These are phyloP conservation scores for Amniculicola lignicola DNA, from an alignment of 495 filamentous ascomycete genomes.

Conservation along the genomic window DNA sequence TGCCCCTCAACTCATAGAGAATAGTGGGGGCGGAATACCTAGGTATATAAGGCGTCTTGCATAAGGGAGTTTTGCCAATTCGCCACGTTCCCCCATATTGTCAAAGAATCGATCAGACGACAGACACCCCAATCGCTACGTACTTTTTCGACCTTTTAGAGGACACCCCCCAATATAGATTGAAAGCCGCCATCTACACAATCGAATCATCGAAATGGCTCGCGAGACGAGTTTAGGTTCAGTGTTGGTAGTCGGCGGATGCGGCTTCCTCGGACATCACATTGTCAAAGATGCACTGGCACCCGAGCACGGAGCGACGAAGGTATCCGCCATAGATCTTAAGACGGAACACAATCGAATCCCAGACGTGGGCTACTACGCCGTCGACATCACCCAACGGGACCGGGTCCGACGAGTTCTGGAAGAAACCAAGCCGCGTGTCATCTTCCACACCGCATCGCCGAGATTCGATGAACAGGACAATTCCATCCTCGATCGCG, in stretches of 20 bases:
- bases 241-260: constrained; percentile 13
- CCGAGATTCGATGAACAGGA: neutral
- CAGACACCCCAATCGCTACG: too few relatives aligned
- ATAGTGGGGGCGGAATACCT: too few relatives aligned
- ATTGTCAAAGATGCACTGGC: constrained; percentile 8
- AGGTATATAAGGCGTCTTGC: too few relatives aligned
- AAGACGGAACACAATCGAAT: neutral
- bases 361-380: neutral
- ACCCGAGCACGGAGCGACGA: neutral
- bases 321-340: constrained; percentile 2
- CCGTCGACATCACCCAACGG: neutral
- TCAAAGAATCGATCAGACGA: too few relatives aligned
- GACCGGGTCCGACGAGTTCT: constrained; percentile 1
- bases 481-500: neutral
- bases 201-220: too few relatives aligned
- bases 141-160: too few relatives aligned
- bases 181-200: too few relatives aligned
- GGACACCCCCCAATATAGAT: too few relatives aligned
- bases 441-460: constrained; percentile 21
- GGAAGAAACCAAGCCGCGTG: neutral
- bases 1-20: too few relatives aligned
- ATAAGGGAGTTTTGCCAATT: too few relatives aligned
- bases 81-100: too few relatives aligned
- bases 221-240: neutral
- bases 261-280: constrained; percentile 18